Evolutionary conservation across 1,284 basidiomycete genomes (phyloP).

Genomic region (Testicularia cyperi): DNA sequence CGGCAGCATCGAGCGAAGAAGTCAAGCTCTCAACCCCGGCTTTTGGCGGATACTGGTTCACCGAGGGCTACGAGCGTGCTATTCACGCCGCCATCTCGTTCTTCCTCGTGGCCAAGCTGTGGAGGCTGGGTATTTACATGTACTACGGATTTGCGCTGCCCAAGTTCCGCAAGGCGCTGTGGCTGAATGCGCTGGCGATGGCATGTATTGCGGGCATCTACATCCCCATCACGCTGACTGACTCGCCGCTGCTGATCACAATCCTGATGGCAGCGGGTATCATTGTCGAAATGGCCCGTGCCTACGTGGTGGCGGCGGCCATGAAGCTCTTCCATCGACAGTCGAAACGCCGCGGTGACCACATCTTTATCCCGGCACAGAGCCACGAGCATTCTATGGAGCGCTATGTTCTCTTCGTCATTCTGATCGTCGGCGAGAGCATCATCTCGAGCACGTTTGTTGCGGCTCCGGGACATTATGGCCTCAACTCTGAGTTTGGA

Average conservation of each 20-base stretch:
- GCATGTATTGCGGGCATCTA: conserved; percentile 42
- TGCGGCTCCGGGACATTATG: conserved; percentile 20
- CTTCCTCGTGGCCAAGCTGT: conserved; percentile 49
- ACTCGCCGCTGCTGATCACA: conserved; percentile 26
- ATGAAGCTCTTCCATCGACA: conserved; percentile 40
- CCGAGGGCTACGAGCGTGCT: conserved; percentile 31
- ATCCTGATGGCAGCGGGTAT: conserved; percentile 43
- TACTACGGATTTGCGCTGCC: conserved; percentile 52
- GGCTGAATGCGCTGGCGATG: conserved; percentile 39
- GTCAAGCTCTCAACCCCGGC: conserved; percentile 12
- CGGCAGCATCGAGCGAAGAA: not conserved
- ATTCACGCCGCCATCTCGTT: conserved; percentile 48
- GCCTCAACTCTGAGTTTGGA: conserved; percentile 38
- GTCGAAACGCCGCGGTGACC: conserved; percentile 27
- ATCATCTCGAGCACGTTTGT: conserved; percentile 40
- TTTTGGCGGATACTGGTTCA: conserved; percentile 46
- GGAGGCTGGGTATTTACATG: conserved; percentile 37
- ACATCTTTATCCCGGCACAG: conserved; percentile 48
- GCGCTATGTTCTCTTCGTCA: conserved; percentile 47
- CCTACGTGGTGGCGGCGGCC: conserved; percentile 34
- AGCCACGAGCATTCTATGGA: conserved; percentile 53
- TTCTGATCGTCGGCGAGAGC: conserved; percentile 53
- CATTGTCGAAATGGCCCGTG: conserved; percentile 31
- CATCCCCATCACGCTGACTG: conserved; percentile 42
- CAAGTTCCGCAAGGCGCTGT: conserved; percentile 51